phyloP scores from a whole-genome alignment of 371 early-diverging fungal genomes.

The Chytridium lagenaria region DNA sequence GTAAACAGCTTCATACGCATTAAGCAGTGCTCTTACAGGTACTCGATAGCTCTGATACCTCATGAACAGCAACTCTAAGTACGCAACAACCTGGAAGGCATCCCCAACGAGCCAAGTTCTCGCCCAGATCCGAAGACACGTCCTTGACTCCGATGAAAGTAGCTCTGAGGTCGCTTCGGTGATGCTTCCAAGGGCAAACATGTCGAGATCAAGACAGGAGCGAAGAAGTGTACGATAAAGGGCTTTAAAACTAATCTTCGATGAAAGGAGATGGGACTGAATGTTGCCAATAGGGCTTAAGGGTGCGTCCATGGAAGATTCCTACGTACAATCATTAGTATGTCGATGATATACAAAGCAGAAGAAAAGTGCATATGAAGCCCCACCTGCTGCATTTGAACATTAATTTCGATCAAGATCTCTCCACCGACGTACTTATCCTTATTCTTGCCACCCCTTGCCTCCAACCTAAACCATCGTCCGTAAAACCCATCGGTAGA shows the following conservation, averaged over 20 bases:
- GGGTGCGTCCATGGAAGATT: too few relatives aligned
- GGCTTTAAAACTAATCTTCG: conserved; percentile 41
- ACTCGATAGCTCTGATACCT: conserved; percentile 50
- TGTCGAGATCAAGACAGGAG: conserved; percentile 48
- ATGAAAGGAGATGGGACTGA: conserved; percentile 17
- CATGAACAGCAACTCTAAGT: conserved; percentile 49
- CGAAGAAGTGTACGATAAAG: conserved; percentile 47
- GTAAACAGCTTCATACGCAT: conserved; percentile 48
- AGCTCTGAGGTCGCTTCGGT: conserved; percentile 41
- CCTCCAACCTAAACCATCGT: conserved; percentile 36
- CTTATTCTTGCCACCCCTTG: conserved; percentile 42
- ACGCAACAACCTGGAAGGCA: conserved; percentile 47
- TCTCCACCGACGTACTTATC: conserved; percentile 56
- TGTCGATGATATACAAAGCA: conserved; percentile 4
- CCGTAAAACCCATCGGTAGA: conserved; percentile 35
- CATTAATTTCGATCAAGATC: conserved; percentile 39
- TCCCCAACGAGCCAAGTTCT: conserved; percentile 53
- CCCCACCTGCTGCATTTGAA: conserved; percentile 1
- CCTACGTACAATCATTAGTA: conserved; percentile 14
- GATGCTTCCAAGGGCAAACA: conserved; percentile 30
- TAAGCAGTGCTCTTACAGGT: conserved; percentile 46
- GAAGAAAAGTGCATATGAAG: background rate
- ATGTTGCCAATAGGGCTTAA: too few relatives aligned
- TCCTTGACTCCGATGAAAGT: conserved; percentile 47
- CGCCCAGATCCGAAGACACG: conserved; percentile 38